Conservation (phyloP, 2,329 filamentous ascomycete genomes). For the Dothidotthia symphoricarpi region DNA sequence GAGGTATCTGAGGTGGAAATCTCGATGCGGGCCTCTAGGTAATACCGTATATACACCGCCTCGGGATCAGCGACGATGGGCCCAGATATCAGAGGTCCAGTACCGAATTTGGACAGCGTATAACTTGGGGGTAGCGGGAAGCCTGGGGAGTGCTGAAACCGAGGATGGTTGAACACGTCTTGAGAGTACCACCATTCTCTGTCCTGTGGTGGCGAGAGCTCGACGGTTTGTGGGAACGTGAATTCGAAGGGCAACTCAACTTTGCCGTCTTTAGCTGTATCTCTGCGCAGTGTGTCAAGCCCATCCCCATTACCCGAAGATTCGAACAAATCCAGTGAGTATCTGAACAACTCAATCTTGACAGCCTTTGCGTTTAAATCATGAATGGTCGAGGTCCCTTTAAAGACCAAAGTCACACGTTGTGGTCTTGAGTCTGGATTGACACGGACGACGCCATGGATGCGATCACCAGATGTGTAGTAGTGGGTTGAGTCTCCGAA, state of each 20-base stretch:
- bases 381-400: slow-evolving; percentile 13
- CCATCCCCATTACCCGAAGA: slow-evolving; percentile 16
- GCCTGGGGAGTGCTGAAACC: slow-evolving; percentile 27
- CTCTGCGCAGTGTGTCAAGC: slow-evolving; percentile 23
- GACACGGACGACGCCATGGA: slow-evolving; percentile 22
- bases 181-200: slow-evolving; percentile 14
- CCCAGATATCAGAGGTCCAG: neutral
- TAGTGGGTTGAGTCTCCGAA: slow-evolving; percentile 8
- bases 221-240: slow-evolving; percentile 20
- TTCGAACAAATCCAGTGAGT: slow-evolving; percentile 19
- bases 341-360: slow-evolving; percentile 19
- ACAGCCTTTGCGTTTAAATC: slow-evolving; percentile 11
- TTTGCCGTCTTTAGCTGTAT: slow-evolving; percentile 17
- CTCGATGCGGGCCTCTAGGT: slow-evolving; percentile 16
- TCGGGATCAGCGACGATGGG: neutral
- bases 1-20: slow-evolving; percentile 2
- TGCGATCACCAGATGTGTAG: slow-evolving; percentile 22
- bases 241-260: slow-evolving; percentile 30
- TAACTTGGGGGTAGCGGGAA: slow-evolving; percentile 21
- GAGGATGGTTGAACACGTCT: slow-evolving; percentile 21
- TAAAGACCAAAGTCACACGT: slow-evolving; percentile 17
- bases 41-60: slow-evolving; percentile 16
- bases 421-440: slow-evolving; percentile 19
- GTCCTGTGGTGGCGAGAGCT: slow-evolving; percentile 12
- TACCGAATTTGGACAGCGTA: slow-evolving; percentile 1